Conservation (phyloP, 1,284 basidiomycete species). For the Xanthoconium separans region DNA sequence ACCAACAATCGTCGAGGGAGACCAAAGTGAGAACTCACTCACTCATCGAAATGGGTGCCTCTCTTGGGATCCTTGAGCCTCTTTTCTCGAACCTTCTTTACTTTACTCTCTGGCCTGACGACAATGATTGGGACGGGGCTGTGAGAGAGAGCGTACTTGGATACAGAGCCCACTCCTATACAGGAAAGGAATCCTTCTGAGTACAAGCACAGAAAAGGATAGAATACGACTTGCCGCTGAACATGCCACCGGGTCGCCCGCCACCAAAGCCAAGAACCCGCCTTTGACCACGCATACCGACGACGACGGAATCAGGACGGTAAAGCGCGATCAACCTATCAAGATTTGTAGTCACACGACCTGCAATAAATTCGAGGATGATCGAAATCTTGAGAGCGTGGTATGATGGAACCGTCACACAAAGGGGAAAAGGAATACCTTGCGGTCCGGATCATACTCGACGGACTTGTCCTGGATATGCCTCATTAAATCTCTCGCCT, state of each 20-base stretch:
- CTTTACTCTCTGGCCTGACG: slow-evolving; percentile 84
- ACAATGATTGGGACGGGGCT: slow-evolving; percentile 93
- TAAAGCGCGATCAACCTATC: slow-evolving; percentile 94
- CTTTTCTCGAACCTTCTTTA: slow-evolving; percentile 81
- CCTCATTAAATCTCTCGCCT: slow-evolving; percentile 84
- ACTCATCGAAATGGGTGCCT: slow-evolving; percentile 73
- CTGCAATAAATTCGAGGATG: slow-evolving; percentile 93
- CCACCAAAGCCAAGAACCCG: slow-evolving; percentile 58
- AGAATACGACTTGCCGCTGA: slow-evolving; percentile 59
- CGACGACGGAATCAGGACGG: slow-evolving; percentile 91
- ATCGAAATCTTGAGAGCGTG: slow-evolving; percentile 67
- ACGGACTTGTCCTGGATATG: slow-evolving; percentile 79
- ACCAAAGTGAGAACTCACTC: slow-evolving; percentile 1
- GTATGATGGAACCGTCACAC: background rate
- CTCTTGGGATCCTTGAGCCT: slow-evolving; percentile 82
- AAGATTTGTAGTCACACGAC: slow-evolving; percentile 85
- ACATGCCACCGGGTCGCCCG: slow-evolving; percentile 40
- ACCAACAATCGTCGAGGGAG: background rate
- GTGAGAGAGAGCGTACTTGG: slow-evolving; percentile 81
- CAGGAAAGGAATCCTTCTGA: background rate
- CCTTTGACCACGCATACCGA: slow-evolving; percentile 82
- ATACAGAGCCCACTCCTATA: slow-evolving; percentile 17
- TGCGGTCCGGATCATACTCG: slow-evolving; percentile 77
- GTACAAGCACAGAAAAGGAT: background rate
- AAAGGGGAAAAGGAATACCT: slow-evolving; percentile 40